Conservation (phyloP, 2,329 filamentous ascomycete species). For the Colletotrichum tamarilloi region DNA sequence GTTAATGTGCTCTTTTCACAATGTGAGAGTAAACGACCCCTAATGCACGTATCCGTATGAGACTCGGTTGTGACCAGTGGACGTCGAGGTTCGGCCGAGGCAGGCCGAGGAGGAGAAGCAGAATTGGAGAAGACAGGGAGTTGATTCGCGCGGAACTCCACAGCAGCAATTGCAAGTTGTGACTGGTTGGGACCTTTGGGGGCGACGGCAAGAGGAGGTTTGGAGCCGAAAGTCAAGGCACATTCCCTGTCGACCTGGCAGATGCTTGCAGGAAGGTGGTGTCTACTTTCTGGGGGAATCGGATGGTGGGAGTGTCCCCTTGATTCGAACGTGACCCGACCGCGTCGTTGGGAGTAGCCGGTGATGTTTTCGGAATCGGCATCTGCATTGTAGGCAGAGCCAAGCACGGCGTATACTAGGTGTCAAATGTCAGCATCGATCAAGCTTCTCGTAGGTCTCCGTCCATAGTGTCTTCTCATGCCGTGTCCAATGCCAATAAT, state of each 20-base stretch:
- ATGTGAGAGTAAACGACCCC: no score
- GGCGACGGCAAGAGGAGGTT: constrained; percentile 11
- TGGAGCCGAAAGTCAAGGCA: constrained; percentile 23
- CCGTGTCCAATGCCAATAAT: background rate
- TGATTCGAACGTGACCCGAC: background rate
- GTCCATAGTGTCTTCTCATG: background rate
- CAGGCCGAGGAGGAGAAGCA: constrained; percentile 21
- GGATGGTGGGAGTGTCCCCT: background rate
- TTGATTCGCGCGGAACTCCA: constrained; percentile 36
- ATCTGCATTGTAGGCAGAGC: background rate
- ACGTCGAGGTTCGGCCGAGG: constrained; percentile 22
- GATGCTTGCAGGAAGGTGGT: constrained; percentile 2
- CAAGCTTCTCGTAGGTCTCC: background rate
- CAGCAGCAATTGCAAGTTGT: background rate
- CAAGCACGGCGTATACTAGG: background rate
- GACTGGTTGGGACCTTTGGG: background rate
- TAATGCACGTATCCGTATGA: no score
- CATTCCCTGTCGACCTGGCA: constrained; percentile 12
- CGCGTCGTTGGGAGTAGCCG: background rate
- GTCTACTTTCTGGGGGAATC: constrained; percentile 10
- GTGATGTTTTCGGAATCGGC: background rate
- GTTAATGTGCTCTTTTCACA: no score
- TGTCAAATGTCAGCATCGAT: background rate
- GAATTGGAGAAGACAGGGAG: constrained; percentile 31
- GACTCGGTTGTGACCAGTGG: no score